Conservation (phyloP, 805 yeast genomes). For the Ogataea wickerhamii region DNA sequence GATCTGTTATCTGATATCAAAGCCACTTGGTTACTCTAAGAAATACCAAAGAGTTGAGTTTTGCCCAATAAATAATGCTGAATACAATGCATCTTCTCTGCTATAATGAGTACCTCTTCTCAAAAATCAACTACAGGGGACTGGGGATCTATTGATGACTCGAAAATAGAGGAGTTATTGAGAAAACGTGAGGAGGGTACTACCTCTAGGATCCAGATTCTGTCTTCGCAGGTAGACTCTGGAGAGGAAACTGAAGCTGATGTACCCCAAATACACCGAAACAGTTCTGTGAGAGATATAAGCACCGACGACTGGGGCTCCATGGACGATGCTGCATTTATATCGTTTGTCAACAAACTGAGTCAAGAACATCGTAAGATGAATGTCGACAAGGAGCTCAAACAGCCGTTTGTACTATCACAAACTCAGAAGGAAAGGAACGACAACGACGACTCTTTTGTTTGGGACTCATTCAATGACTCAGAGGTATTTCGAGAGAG, state of each 20-base stretch:
- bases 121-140: constrained; percentile 31
- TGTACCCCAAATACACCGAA: not conserved
- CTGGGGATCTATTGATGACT: constrained; percentile 31
- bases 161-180: constrained; percentile 16
- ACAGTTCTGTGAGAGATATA: not conserved
- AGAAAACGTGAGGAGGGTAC: not conserved
- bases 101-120: constrained; percentile 11
- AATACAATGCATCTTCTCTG: too few species aligned
- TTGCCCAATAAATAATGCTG: too few species aligned
- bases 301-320: constrained; percentile 32
- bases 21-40: too few species aligned
- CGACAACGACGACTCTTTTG: constrained; percentile 1
- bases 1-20: too few species aligned
- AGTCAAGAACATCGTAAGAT: constrained; percentile 26
- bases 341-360: constrained; percentile 33
- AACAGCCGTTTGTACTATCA: constrained; percentile 11
- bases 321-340: constrained; percentile 37
- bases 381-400: constrained; percentile 1
- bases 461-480: constrained; percentile 6
- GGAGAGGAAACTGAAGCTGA: constrained; percentile 11
- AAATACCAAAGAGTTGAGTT: too few species aligned
- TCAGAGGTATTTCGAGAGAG: constrained; percentile 3
- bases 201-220: constrained; percentile 5
- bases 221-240: constrained; percentile 13
- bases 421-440: constrained; percentile 5